Evolutionary conservation across 805 yeast genomes (phyloP).

Genomic region (Yarrowia divulgata): DNA sequence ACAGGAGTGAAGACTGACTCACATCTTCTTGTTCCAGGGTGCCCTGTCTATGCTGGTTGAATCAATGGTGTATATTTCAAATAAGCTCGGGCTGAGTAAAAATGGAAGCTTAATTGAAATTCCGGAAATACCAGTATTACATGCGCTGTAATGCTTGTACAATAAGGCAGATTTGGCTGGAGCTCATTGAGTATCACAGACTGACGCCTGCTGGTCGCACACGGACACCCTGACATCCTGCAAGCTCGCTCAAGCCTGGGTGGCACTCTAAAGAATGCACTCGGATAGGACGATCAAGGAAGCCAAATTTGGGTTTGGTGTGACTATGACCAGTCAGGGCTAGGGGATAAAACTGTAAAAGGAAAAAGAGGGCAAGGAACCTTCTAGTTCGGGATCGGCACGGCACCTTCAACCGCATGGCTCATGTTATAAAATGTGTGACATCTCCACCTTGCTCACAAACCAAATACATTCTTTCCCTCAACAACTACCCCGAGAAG

Average conservation of each 20-base stretch:
- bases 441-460: conserved; percentile 10
- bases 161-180: no score
- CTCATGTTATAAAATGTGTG: conserved; percentile 28
- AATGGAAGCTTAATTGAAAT: not conserved
- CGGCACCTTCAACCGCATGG: conserved; percentile 38
- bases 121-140: no score
- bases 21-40: not conserved
- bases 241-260: not conserved
- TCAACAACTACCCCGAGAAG: conserved; percentile 3
- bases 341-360: not conserved
- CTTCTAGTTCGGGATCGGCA: not conserved
- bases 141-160: no score
- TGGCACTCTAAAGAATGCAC: not conserved
- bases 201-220: no score
- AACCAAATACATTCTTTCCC: conserved; percentile 27
- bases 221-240: not conserved
- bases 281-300: not conserved
- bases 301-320: conserved; percentile 10
- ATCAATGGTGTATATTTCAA: not conserved
- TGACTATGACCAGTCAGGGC: conserved; percentile 39
- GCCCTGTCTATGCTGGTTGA: not conserved
- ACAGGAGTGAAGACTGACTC: not conserved
- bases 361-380: conserved; percentile 19
- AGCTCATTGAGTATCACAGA: no score
- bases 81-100: conserved; percentile 19